These are phyloP conservation scores for Ilyonectria destructans DNA, from an alignment of 2,329 filamentous ascomycete species.

Conservation along the genomic window DNA sequence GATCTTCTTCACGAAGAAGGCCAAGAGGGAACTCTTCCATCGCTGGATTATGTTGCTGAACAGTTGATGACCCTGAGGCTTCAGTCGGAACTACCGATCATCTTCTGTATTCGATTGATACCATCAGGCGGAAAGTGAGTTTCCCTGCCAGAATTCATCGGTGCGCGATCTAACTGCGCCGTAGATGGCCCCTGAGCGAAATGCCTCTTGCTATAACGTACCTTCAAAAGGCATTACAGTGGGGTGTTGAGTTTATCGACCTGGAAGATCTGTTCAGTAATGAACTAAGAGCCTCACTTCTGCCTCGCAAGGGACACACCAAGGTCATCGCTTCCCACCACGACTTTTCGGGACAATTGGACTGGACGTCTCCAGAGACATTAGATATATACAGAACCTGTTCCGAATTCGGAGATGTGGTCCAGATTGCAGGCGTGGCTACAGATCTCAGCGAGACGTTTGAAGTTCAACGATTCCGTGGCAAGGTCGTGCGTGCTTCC, in stretches of 20 bases:
- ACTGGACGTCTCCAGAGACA: slow-evolving; percentile 25
- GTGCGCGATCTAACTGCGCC: neutral
- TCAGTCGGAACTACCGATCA: slow-evolving; percentile 32
- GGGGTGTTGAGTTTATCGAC: slow-evolving; percentile 36
- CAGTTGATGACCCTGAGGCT: slow-evolving; percentile 28
- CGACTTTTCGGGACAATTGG: slow-evolving; percentile 27
- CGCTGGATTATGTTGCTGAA: slow-evolving; percentile 30
- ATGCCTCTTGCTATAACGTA: slow-evolving; percentile 18
- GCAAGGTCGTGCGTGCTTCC: slow-evolving; percentile 3
- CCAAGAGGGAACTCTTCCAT: slow-evolving; percentile 11
- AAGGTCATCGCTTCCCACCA: slow-evolving; percentile 33
- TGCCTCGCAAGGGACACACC: slow-evolving; percentile 14
- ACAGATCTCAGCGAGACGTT: slow-evolving; percentile 27
- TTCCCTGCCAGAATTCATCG: neutral
- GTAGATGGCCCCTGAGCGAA: slow-evolving; percentile 26
- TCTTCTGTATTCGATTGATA: slow-evolving; percentile 31
- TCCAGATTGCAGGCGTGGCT: slow-evolving; percentile 33
- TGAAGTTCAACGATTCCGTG: slow-evolving; percentile 29
- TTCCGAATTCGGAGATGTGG: slow-evolving; percentile 31
- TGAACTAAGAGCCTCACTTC: slow-evolving; percentile 9
- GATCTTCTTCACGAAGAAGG: slow-evolving; percentile 25
- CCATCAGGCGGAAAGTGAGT: slow-evolving; percentile 33
- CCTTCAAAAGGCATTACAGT: slow-evolving; percentile 18
- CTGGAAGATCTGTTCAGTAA: slow-evolving; percentile 25
- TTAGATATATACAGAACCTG: slow-evolving; percentile 16